These are phyloP conservation scores for Xylaria sp. DNA, from an alignment of 2,329 filamentous ascomycete species.

Conservation along the genomic window DNA sequence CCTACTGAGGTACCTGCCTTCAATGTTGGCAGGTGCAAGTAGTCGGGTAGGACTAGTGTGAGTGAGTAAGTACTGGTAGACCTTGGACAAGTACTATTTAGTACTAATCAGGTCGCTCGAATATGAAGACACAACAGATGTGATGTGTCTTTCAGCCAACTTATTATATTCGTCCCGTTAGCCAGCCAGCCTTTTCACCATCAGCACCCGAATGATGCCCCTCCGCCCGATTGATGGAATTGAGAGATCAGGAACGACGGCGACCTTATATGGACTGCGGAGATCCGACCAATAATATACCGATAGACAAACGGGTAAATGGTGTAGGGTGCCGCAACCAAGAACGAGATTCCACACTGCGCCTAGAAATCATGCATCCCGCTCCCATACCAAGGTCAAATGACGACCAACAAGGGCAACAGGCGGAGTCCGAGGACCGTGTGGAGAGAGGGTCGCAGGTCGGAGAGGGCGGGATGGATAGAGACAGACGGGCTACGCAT, in stretches of 20 bases:
- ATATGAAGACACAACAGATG: not conserved
- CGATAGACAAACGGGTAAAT: constrained; percentile 27
- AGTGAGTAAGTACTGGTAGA: not conserved
- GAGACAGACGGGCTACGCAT: not conserved
- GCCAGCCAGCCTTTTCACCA: not conserved
- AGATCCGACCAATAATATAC: constrained; percentile 24
- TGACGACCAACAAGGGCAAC: constrained; percentile 19
- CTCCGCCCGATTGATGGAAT: constrained; percentile 24
- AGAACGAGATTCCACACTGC: constrained; percentile 20
- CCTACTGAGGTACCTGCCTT: no score
- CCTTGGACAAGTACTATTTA: no score
- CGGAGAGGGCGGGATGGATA: constrained; percentile 9
- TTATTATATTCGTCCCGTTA: constrained; percentile 22
- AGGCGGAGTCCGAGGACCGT: constrained; percentile 27
- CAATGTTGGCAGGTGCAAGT: not conserved
- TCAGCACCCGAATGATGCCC: constrained; percentile 7
- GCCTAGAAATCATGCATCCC: constrained; percentile 29
- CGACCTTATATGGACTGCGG: constrained; percentile 24
- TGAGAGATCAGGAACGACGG: constrained; percentile 14
- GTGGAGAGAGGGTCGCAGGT: constrained; percentile 12
- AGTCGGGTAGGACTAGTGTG: not conserved
- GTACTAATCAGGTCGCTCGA: not conserved
- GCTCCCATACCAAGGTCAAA: constrained; percentile 15
- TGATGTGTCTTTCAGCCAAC: not conserved
- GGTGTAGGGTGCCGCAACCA: constrained; percentile 27